Evolutionary conservation across 176 grass and related monocot species (phyloP), one percentile per base, ranked within the genome.

Genomic region (Carex cristatella): DNA sequence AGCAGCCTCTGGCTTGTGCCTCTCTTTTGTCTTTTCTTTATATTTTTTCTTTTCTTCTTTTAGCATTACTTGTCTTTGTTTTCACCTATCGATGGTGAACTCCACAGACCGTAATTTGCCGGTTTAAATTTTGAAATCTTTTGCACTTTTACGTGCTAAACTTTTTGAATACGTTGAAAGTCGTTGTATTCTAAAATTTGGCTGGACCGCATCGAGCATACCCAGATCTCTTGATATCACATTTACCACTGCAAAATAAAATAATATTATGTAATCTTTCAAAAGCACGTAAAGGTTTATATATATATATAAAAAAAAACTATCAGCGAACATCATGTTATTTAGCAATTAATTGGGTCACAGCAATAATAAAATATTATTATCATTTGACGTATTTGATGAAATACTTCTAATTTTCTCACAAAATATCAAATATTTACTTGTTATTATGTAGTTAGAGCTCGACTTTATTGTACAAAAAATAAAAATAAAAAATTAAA

Each of bases 101-200:
- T 23, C 79, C 10, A 8, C 28, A 51, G 58, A 58, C 58, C 28
- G 53, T 9, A 65, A 81, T 83, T 83, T 83, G 14, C n/a, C 46
- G 65, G 28, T 69, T 83, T 83, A 42, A 83, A 83, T 53, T 83
- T 83, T 68, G 81, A 83, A 69, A 83, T 66, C 19, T 32, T 32
- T 67, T 51, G 60, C 59, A 69, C 61, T 69, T 83, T 68, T 83
- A 10, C 16, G 63, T 83, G 81, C 12, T 32, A 38, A 67, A 48
- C 28, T 69, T 56, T 12, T 30, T 33, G 4, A 69, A 69, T 33
- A 6, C 53, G 23, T 83, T 56, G 81, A 63, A 46, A 69, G 3
- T 30, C 33, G 63, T 83, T 46, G 2, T 49, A 13, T 69, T 64
- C 59, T 33, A 83, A 83, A 67, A 64, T 19, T 19, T 67, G 59